Evolutionary conservation across 1,139 yeast genomes (phyloP), one percentile per base, ranked within the genome.

Genomic region (Hansenula anomala): DNA sequence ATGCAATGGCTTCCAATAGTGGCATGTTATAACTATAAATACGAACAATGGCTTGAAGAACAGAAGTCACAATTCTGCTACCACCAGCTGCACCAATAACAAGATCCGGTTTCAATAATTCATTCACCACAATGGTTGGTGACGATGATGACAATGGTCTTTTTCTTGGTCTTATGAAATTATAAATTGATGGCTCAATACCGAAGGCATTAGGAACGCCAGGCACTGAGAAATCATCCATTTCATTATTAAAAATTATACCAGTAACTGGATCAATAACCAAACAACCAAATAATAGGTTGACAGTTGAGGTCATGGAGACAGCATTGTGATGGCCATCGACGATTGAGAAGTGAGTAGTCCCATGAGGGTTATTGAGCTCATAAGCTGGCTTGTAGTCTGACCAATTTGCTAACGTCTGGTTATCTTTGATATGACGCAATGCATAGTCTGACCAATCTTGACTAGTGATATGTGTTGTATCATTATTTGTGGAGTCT

Each of bases 81-180:
- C 97, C 97, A 9, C 98, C 97, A 1, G 97, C 94, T 0, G 96
- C 95, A 1, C 97, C 97, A 45, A 90, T 73, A 4, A 84, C 74
- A 33, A 87, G 58, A 50, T 83, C 88, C 0, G 86, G 78, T 14
- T 51, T 51, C 26, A 56, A 74, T 63, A 45, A 63, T 59, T 69
- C 68, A 44, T 77, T 72, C 16, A 75, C 64, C 1, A 88, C 66
- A 27, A 89, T 76, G 0, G 88, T 73, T 2, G 97, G 97, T 1
- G 86, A 73, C 19, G 86, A 75, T 2, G 96, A 87, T 8, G 95
- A 85, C 33, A 90, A 65, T 4, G 98, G 97, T 44, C 97, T 69
- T 54, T 84, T 84, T 43, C 63, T 71, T 0, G 96, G 95, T 30
- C 69, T 70, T 24, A 89, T 75, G 55, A 75, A 85, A 60, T 92